These are phyloP conservation scores for Phialophora verrucosa DNA, from an alignment of 2,329 filamentous ascomycete species.

Conservation along the genomic window DNA sequence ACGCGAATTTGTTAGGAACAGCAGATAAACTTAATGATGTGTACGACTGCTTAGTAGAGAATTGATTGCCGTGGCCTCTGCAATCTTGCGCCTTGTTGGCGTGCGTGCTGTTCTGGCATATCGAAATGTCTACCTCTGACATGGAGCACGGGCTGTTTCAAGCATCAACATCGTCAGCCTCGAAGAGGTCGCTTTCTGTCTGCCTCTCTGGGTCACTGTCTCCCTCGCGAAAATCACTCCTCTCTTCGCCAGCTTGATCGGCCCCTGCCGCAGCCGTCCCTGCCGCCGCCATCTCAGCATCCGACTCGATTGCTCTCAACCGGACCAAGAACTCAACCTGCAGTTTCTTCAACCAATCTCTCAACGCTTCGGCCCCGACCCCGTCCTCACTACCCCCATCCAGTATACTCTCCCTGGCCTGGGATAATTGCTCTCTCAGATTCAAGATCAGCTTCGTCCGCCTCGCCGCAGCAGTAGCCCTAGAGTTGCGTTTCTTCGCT, in stretches of 20 bases:
- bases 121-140: too few relatives aligned
- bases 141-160: neutral
- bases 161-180: neutral
- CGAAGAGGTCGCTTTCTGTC: neutral
- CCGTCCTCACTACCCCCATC: constrained; percentile 48
- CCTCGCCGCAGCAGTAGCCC: constrained; percentile 64
- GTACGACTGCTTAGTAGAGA: neutral
- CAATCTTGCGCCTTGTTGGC: neutral
- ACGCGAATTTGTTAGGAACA: neutral
- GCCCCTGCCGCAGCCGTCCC: neutral
- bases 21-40: neutral
- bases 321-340: constrained; percentile 75
- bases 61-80: neutral
- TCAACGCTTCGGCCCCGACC: constrained; percentile 68
- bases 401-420: constrained; percentile 57
- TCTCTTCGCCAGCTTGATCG: neutral
- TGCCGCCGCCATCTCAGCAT: constrained; percentile 28
- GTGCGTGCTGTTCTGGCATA: neutral
- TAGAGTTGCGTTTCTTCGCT: constrained; percentile 63
- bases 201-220: neutral
- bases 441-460: constrained; percentile 75
- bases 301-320: constrained; percentile 70
- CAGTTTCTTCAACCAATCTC: constrained; percentile 67
- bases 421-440: constrained; percentile 72
- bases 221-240: neutral